Conservation (phyloP, 371 early-diverging fungal species). For the Amoeboaphelidium protococcarum region DNA sequence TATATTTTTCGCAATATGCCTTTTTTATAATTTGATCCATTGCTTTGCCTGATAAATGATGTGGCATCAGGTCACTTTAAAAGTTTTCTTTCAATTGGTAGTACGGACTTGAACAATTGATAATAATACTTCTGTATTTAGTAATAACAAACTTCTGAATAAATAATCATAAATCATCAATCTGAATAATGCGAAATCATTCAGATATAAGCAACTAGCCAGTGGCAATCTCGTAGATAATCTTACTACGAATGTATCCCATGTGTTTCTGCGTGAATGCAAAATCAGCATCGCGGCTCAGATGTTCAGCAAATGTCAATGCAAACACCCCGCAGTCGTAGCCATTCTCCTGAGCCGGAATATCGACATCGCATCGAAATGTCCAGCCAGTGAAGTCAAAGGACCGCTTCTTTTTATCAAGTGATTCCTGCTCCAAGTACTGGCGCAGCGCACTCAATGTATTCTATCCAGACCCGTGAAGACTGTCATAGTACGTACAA, state of each 20-base stretch:
- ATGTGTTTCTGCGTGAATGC: slow-evolving; percentile 47
- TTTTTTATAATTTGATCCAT: too few relatives aligned
- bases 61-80: too few relatives aligned
- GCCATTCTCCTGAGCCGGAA: slow-evolving; percentile 63
- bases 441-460: slow-evolving; percentile 19
- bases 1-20: too few relatives aligned
- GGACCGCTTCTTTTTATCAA: slow-evolving; percentile 31
- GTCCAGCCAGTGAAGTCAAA: slow-evolving; percentile 40
- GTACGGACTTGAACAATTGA: too few relatives aligned
- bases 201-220: background rate
- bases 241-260: slow-evolving; percentile 32
- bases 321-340: slow-evolving; percentile 95
- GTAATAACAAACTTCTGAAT: too few relatives aligned
- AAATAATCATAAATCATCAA: too few relatives aligned
- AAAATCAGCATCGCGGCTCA: slow-evolving; percentile 24
- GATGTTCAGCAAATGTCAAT: slow-evolving; percentile 56
- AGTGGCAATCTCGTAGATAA: slow-evolving; percentile 34
- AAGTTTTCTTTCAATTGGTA: too few relatives aligned
- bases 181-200: too few relatives aligned
- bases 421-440: slow-evolving; percentile 41
- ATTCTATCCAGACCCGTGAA: slow-evolving; percentile 28
- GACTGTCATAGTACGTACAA: slow-evolving; percentile 60
- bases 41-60: too few relatives aligned
- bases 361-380: slow-evolving; percentile 29
- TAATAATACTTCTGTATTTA: too few relatives aligned